Conservation (phyloP, 2,329 filamentous ascomycete genomes). For the Neobulgaria alba region DNA sequence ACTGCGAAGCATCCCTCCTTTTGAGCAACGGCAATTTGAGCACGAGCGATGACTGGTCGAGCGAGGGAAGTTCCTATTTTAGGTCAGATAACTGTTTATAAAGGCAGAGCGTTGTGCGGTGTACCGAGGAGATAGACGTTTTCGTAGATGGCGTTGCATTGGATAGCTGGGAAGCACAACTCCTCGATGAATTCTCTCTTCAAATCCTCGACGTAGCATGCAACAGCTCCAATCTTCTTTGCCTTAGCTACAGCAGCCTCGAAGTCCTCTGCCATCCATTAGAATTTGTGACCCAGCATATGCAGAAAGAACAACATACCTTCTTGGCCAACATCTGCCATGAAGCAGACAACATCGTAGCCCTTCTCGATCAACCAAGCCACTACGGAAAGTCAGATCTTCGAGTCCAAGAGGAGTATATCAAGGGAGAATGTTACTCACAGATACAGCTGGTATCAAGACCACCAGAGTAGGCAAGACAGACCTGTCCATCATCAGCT, state of each 20-base stretch:
- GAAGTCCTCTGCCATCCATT: conserved; percentile 51
- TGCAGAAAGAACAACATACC: conserved; percentile 16
- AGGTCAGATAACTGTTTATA: too few species aligned
- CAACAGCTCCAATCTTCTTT: conserved; percentile 32
- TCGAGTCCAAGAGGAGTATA: background rate
- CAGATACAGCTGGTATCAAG: conserved; percentile 37
- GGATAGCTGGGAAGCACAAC: conserved; percentile 65
- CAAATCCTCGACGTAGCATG: conserved; percentile 47
- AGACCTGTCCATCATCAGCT: conserved; percentile 26
- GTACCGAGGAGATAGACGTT: conserved; percentile 51
- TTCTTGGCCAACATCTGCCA: conserved; percentile 67
- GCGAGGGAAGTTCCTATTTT: conserved; percentile 50
- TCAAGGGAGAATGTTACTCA: conserved; percentile 4
- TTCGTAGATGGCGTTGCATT: conserved; percentile 65
- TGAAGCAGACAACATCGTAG: conserved; percentile 40
- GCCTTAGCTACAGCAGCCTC: conserved; percentile 66
- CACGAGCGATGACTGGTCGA: conserved; percentile 61
- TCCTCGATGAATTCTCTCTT: conserved; percentile 71
- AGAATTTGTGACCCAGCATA: background rate
- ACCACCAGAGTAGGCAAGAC: conserved; percentile 36
- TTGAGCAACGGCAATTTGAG: conserved; percentile 49
- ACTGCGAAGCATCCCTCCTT: conserved; percentile 44
- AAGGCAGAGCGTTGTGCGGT: conserved; percentile 9
- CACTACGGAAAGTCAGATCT: conserved; percentile 15
- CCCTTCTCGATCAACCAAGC: conserved; percentile 41